Evolutionary conservation across 306 rosid species (phyloP), one percentile per base, ranked within the genome.

Genomic region (Gillenia trifoliata): DNA sequence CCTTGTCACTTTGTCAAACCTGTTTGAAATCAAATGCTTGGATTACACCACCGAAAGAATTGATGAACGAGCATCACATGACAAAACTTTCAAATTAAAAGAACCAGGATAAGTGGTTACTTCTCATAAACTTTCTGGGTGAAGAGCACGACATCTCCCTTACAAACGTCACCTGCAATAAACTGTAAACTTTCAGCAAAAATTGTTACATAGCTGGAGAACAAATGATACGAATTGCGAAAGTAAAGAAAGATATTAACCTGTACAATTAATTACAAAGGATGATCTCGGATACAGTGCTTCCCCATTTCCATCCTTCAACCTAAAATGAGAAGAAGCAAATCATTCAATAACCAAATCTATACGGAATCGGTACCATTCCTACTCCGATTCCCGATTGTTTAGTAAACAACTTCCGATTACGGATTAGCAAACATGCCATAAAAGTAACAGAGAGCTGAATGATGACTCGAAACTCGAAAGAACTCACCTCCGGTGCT

Each of bases 91-190:
- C 15, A 72, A 66, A 61, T 31, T 77, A 73, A 68, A 82, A 69
- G 68, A 55, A 34, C 9, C 0, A 8, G 19, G 54, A 74, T 40
- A 71, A 41, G 61, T 6, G 12, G 47, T 54, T 88, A 92, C 96
- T 76, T 89, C 78, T 87, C 83, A 71, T 86, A 85, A 86, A 89
- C 91, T 75, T 79, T 89, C 81, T 88, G 97, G 41, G 82, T 82
- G 82, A 92, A 92, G 80, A 88, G 78, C 81, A 92, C 93, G 65
- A 85, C 79, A 71, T 92, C 97, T 73, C 96, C 96, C 88, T 78
- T 77, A 75, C 97, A 89, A 47, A 92, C 96, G 79, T 92, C 97
- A 70, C 97, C 97, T 92, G 77, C 77, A 77, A 79, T 50, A 68
- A 71, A 19, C 45, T 45, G 45, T 49, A 64, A 52, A 30, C 50